Evolutionary conservation across 2,329 filamentous ascomycete species (phyloP).

Genomic region (Diaporthe amygdali): DNA sequence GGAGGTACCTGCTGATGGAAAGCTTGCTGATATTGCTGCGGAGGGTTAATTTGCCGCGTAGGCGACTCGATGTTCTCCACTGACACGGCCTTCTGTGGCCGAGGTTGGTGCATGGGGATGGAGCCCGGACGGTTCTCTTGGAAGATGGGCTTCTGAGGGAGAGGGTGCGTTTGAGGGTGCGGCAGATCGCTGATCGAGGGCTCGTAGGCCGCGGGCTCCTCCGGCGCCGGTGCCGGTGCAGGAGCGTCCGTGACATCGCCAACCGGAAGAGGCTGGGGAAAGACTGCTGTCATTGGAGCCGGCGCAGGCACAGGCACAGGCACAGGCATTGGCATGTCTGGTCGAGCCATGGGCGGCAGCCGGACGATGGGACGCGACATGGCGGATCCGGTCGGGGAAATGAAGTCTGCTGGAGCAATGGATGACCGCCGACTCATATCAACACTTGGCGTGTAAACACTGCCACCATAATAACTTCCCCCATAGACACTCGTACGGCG

Average conservation of each 20-base stretch:
- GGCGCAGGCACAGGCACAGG: slow-evolving; percentile 32
- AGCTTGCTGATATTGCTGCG: slow-evolving; percentile 70
- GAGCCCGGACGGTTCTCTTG: slow-evolving; percentile 58
- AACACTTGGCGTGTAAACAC: slow-evolving; percentile 83
- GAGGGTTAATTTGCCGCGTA: slow-evolving; percentile 57
- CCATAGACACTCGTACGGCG: slow-evolving; percentile 85
- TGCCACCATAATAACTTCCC: slow-evolving; percentile 67
- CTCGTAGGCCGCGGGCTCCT: slow-evolving; percentile 31
- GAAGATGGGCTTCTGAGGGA: slow-evolving; percentile 63
- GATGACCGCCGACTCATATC: slow-evolving; percentile 91
- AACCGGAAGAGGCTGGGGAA: slow-evolving; percentile 21
- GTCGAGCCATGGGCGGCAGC: slow-evolving; percentile 68
- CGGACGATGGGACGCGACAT: slow-evolving; percentile 85
- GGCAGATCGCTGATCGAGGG: slow-evolving; percentile 57
- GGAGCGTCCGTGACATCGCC: slow-evolving; percentile 25
- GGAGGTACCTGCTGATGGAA: slow-evolving; percentile 95
- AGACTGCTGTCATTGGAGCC: slow-evolving; percentile 27
- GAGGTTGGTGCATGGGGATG: slow-evolving; percentile 90
- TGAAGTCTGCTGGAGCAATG: slow-evolving; percentile 70
- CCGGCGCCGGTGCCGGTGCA: background rate
- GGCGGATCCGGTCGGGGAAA: slow-evolving; percentile 81
- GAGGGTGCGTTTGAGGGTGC: slow-evolving; percentile 62
- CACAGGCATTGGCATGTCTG: slow-evolving; percentile 29
- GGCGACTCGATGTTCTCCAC: slow-evolving; percentile 92
- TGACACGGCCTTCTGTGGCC: slow-evolving; percentile 92